Evolutionary conservation across 768 basidiomycete species (phyloP).

Genomic region (Austroboletus festivus): DNA sequence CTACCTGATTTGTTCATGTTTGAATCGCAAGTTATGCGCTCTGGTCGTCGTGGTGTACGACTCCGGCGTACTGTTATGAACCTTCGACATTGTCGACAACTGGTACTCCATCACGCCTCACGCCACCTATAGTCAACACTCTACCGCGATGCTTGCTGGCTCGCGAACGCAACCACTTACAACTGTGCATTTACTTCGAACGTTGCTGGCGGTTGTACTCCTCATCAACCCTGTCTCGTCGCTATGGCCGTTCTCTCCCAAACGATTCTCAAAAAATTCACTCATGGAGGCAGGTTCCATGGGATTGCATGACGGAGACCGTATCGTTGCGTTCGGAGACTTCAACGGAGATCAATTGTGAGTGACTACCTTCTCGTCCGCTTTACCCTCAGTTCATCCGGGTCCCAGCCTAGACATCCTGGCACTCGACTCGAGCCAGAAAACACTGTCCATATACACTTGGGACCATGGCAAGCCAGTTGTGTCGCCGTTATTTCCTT

Average conservation of each 20-base stretch:
- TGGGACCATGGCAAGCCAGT: constrained; percentile 78
- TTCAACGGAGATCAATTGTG: constrained; percentile 96
- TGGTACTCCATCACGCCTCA: background rate
- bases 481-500: background rate
- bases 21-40: constrained; percentile 12
- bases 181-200: background rate
- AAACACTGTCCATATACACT: constrained; percentile 68
- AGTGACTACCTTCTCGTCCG: constrained; percentile 27
- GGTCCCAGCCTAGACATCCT: constrained; percentile 71
- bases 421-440: constrained; percentile 70
- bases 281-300: constrained; percentile 77
- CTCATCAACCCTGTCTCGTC: constrained; percentile 26
- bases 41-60: background rate
- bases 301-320: constrained; percentile 68
- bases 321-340: constrained; percentile 89
- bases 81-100: background rate
- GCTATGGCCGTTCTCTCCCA: constrained; percentile 85
- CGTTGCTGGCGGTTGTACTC: constrained; percentile 16
- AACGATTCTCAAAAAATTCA: constrained; percentile 79
- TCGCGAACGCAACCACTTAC: background rate
- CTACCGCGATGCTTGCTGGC: constrained; percentile 10
- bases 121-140: background rate
- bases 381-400: background rate
- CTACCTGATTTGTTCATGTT: constrained; percentile 23
- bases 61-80: constrained; percentile 6